These are phyloP conservation scores for Pisolithus thermaeus DNA, from an alignment of 1,284 basidiomycete species.

Conservation along the genomic window DNA sequence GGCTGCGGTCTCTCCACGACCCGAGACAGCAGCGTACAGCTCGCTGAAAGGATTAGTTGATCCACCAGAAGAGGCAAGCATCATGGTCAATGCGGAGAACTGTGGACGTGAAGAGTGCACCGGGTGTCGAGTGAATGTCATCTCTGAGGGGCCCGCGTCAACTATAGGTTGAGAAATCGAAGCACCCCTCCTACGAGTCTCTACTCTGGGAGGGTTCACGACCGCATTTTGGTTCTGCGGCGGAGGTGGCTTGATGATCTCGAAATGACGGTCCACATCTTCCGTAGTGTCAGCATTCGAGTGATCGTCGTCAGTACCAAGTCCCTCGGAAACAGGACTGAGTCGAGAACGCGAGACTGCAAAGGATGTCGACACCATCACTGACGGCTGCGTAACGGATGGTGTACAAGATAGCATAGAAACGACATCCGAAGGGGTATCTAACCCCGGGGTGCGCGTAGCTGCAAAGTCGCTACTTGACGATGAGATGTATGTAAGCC, in stretches of 20 bases:
- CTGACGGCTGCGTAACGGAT: slow-evolving; percentile 49
- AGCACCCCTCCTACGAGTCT: slow-evolving; percentile 23
- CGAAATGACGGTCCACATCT: slow-evolving; percentile 37
- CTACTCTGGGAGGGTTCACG: slow-evolving; percentile 11
- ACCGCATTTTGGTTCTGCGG: slow-evolving; percentile 13
- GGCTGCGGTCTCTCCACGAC: slow-evolving; percentile 59
- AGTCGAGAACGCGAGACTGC: slow-evolving; percentile 46
- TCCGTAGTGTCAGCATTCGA: slow-evolving; percentile 21
- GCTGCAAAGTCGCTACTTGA: slow-evolving; percentile 42
- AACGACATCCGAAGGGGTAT: slow-evolving; percentile 51
- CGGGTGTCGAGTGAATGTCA: slow-evolving; percentile 48
- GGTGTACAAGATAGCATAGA: slow-evolving; percentile 49
- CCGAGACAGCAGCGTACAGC: slow-evolving; percentile 75
- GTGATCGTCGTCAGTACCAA: slow-evolving; percentile 15
- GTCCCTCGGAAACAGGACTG: slow-evolving; percentile 62
- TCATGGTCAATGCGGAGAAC: slow-evolving; percentile 59
- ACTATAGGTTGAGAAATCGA: slow-evolving; percentile 21
- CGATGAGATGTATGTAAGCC: slow-evolving; percentile 2
- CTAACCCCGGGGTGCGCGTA: slow-evolving; percentile 41
- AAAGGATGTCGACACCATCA: slow-evolving; percentile 41
- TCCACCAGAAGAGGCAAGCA: slow-evolving; percentile 54
- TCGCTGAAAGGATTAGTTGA: slow-evolving; percentile 78
- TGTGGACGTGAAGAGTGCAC: slow-evolving; percentile 36
- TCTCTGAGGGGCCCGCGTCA: slow-evolving; percentile 25
- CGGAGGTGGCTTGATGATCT: slow-evolving; percentile 37